phyloP scores from a whole-genome alignment of 163 green algal species.

The Prototheca wickerhamii region DNA sequence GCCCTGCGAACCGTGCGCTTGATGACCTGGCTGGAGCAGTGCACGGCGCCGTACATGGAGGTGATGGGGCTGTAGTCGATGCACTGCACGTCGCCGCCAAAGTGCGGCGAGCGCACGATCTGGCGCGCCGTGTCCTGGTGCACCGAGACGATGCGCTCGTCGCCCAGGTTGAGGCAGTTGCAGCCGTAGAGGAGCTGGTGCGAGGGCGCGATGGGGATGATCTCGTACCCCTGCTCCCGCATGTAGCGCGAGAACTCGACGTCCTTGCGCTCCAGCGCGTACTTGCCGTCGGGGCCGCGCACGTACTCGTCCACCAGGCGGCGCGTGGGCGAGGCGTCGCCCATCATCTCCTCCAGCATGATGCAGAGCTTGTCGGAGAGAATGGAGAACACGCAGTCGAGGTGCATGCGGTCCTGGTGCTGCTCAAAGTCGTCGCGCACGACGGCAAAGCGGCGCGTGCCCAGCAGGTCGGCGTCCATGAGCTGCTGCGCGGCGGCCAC shows the following conservation, averaged over 20 bases:
- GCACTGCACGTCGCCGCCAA: slow-evolving; percentile 59
- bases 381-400: slow-evolving; percentile 93
- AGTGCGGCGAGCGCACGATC: slow-evolving; percentile 69
- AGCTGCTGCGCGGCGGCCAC: slow-evolving; percentile 67
- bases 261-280: slow-evolving; percentile 34
- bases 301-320: slow-evolving; percentile 83
- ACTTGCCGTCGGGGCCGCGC: slow-evolving; percentile 42
- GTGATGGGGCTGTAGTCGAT: slow-evolving; percentile 88
- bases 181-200: slow-evolving; percentile 89
- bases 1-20: slow-evolving; percentile 22
- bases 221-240: slow-evolving; percentile 71
- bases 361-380: slow-evolving; percentile 72
- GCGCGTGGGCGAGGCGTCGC: slow-evolving; percentile 51
- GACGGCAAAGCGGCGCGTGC: slow-evolving; percentile 71
- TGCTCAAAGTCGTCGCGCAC: slow-evolving; percentile 88
- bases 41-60: slow-evolving; percentile 90
- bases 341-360: slow-evolving; percentile 90
- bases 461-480: slow-evolving; percentile 82
- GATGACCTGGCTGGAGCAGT: slow-evolving; percentile 82
- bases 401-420: slow-evolving; percentile 94
- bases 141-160: slow-evolving; percentile 73
- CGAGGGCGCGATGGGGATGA: slow-evolving; percentile 78
- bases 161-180: slow-evolving; percentile 93
- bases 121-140: slow-evolving; percentile 66
- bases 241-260: slow-evolving; percentile 83